Percentiles rank a stretch among this genome's conserved stretches.
Conservation (phyloP, 1,284 basidiomycete genomes). For the Mycosarcoma maydis region DNA sequence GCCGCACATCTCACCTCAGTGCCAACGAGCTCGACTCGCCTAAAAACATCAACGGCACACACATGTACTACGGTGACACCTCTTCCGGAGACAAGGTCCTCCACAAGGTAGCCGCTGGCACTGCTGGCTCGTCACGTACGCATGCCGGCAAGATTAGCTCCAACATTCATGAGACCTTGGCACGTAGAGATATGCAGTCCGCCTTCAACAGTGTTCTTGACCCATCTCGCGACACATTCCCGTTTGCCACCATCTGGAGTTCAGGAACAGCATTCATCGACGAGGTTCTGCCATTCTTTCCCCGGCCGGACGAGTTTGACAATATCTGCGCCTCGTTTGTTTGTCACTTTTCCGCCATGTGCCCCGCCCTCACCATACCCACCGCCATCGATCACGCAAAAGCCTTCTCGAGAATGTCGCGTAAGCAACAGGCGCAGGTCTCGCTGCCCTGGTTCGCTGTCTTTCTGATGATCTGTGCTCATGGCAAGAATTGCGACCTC, state of each 20-base stretch:
- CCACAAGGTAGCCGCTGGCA: slow-evolving; percentile 15
- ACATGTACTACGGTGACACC: slow-evolving; percentile 32
- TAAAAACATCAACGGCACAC: slow-evolving; percentile 38
- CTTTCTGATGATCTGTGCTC: slow-evolving; percentile 44
- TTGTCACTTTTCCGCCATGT: slow-evolving; percentile 34
- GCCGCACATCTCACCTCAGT: slow-evolving; percentile 1
- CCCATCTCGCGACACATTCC: slow-evolving; percentile 38
- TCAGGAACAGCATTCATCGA: slow-evolving; percentile 45
- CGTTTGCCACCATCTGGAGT: slow-evolving; percentile 46
- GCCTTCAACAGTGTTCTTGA: slow-evolving; percentile 44
- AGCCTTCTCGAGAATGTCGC: slow-evolving; percentile 25
- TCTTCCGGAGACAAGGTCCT: slow-evolving; percentile 20
- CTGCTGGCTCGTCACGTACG: slow-evolving; percentile 7
- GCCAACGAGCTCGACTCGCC: slow-evolving; percentile 16
- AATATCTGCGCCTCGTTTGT: slow-evolving; percentile 35
- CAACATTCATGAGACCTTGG: slow-evolving; percentile 25
- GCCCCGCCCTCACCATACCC: slow-evolving; percentile 29
- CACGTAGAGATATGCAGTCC: slow-evolving; percentile 28
- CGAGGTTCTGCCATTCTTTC: slow-evolving; percentile 41
- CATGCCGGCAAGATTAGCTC: not conserved
- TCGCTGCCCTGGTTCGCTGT: slow-evolving; percentile 36
- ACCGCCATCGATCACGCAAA: slow-evolving; percentile 34
- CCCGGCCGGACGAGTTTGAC: slow-evolving; percentile 34
- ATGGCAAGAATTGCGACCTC: slow-evolving; percentile 44
- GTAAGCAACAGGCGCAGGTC: slow-evolving; percentile 26